These are phyloP conservation scores for Pseudogymnoascus sp. DNA, from an alignment of 2,329 filamentous ascomycete species.

Conservation along the genomic window DNA sequence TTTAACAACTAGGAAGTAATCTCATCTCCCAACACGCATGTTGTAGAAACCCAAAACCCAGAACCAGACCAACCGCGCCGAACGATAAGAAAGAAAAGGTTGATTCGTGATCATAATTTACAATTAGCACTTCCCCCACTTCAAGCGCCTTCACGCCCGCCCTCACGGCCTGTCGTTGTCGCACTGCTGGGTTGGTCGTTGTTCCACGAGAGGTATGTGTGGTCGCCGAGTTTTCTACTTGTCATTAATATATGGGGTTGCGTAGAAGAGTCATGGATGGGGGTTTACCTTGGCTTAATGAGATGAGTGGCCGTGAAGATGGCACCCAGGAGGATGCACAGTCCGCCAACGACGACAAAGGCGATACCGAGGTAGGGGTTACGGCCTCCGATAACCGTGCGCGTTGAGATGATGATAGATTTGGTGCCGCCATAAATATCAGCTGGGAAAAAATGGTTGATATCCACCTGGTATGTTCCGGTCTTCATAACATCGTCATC, in stretches of 20 bases:
- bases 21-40: background rate
- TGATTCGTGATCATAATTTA: constrained; percentile 11
- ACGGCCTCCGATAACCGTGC: constrained; percentile 87
- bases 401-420: constrained; percentile 79
- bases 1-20: constrained; percentile 1
- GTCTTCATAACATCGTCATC: constrained; percentile 57
- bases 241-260: constrained; percentile 13
- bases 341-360: constrained; percentile 86
- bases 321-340: constrained; percentile 82
- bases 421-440: constrained; percentile 77
- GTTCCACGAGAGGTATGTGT: constrained; percentile 97
- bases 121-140: background rate
- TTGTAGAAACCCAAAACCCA: background rate
- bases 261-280: background rate
- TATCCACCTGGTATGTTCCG: constrained; percentile 70
- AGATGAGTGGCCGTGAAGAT: constrained; percentile 87
- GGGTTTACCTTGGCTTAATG: constrained; percentile 72
- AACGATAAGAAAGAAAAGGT: constrained; percentile 2
- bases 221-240: constrained; percentile 85
- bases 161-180: constrained; percentile 50
- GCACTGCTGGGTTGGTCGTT: constrained; percentile 55
- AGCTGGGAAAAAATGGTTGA: constrained; percentile 75
- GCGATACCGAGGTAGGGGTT: constrained; percentile 96
- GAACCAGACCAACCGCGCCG: constrained; percentile 8
- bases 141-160: constrained; percentile 11